Base-by-base conservation (phyloP, 495 filamentous ascomycete species). In the Physcia stellaris region DNA sequence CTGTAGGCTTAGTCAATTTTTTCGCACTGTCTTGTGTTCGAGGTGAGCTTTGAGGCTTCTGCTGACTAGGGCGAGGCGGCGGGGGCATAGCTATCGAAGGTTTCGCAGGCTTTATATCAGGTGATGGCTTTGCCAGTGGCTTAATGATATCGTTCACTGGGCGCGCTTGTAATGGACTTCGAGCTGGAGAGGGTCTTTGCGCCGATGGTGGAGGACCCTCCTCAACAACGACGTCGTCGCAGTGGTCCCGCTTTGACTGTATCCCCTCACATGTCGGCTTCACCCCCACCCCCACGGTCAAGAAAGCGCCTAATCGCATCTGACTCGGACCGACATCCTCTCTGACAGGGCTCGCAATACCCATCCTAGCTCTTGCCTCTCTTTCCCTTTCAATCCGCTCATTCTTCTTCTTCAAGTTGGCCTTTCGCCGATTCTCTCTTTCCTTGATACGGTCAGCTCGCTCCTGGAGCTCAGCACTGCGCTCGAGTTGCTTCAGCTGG, bases 341-440 rank as follows among this genome's bases (percentile, higher is more conserved):
- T 27, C 43, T 43, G 12, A 18, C 22, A 19, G 42, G 42, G 11
- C 37, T 32, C 5, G 30, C 21, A 17, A 44, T 38, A 1, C 42
- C 49, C 45, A 48, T 40, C 16, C 35, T 52, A 31, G 42, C 41
- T 35, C 42, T 36, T 10, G 21, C 12, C 39, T 48, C 45, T 24
- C 46, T 46, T 23, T 60, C 57, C 16, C 24, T 46, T 18, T 46
- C 38, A n/a, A 31, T 31, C 35, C 47, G 50, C 39, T 43, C 51
- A n/a, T 42, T 41, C 32, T 37, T 54, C 35, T 45, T 54, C 43
- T 40, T 49, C 17, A 35, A 13, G 22, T 45, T 49, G 13, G 32
- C 40, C 22, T 38, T 43, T 32, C 32, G 35, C 34, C 46, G 43
- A 4, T 24, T 42, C 32, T 47, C 54, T 37, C 27, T 40, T 21